Conservation (phyloP, 2,329 filamentous ascomycete species). For the Colletotrichum phormii region DNA sequence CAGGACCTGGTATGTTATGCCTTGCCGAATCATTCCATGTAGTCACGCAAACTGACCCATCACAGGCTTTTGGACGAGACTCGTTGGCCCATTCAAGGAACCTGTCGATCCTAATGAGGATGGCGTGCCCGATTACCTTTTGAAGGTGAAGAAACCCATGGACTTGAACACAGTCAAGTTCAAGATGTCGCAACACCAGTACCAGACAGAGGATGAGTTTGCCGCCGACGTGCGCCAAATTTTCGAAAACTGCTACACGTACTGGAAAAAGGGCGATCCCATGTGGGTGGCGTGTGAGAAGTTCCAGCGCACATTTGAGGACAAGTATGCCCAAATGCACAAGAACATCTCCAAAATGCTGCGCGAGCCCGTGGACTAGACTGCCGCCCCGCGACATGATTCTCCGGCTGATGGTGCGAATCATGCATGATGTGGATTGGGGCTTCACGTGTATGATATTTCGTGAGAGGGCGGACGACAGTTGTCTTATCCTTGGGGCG, state of each 20-base stretch:
- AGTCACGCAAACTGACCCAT: slow-evolving; percentile 18
- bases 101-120: slow-evolving; percentile 68
- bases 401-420: background rate
- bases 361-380: slow-evolving; percentile 51
- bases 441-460: slow-evolving; percentile 12
- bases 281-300: slow-evolving; percentile 68
- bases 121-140: slow-evolving; percentile 70
- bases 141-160: slow-evolving; percentile 72
- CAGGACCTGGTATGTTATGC: slow-evolving; percentile 63
- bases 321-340: slow-evolving; percentile 69
- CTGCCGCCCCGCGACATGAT: background rate
- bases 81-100: slow-evolving; percentile 71
- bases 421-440: background rate
- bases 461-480: background rate
- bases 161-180: slow-evolving; percentile 69
- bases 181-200: slow-evolving; percentile 68
- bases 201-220: slow-evolving; percentile 65
- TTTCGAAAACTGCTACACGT: slow-evolving; percentile 73
- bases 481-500: background rate
- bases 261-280: slow-evolving; percentile 66
- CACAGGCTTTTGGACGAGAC: slow-evolving; percentile 73
- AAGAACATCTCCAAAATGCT: slow-evolving; percentile 70
- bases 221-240: slow-evolving; percentile 69
- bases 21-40: background rate
- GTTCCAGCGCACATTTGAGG: slow-evolving; percentile 68